Percentiles rank a stretch among this genome's conserved stretches.
Evolutionary conservation across 179 eudicot species (phyloP).

Genomic region (Beta lomatogona): DNA sequence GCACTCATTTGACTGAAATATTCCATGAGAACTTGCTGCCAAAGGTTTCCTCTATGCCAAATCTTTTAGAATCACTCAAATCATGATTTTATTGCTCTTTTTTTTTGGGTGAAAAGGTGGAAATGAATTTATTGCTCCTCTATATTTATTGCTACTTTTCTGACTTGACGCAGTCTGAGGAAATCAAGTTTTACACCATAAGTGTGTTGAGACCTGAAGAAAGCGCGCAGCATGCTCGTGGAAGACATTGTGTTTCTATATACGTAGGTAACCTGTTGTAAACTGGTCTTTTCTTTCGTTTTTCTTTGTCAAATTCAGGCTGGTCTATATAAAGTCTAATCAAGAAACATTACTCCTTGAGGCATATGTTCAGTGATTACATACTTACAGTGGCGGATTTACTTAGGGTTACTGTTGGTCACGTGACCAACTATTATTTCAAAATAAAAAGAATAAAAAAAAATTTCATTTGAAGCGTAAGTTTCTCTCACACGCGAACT

Average conservation of each 20-base stretch:
- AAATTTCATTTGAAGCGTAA: too few relatives aligned
- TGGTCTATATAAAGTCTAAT: conserved; percentile 6
- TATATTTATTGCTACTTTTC: conserved; percentile 8
- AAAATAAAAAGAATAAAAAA: too few relatives aligned
- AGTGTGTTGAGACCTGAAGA: conserved; percentile 80
- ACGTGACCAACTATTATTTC: too few relatives aligned
- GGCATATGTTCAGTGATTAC: background rate
- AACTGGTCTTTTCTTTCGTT: background rate
- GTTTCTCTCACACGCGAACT: too few relatives aligned
- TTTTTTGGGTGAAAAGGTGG: too few relatives aligned
- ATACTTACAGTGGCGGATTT: too few relatives aligned
- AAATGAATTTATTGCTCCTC: too few relatives aligned
- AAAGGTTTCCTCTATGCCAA: conserved; percentile 47
- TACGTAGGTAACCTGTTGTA: conserved; percentile 59
- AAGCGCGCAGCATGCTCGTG: conserved; percentile 45
- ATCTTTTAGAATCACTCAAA: conserved; percentile 10
- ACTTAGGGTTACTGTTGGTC: too few relatives aligned
- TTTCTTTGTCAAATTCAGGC: background rate
- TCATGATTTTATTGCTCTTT: conserved; percentile 9
- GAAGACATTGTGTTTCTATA: conserved; percentile 90
- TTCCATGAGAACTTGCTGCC: conserved; percentile 60
- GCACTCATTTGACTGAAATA: conserved; percentile 94
- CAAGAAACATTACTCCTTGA: background rate
- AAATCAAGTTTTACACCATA: conserved; percentile 87
- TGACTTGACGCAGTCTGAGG: conserved; percentile 55